Evolutionary conservation across 1,284 basidiomycete species (phyloP), one percentile per base, ranked within the genome.

Genomic region (Caloboletus firmus): DNA sequence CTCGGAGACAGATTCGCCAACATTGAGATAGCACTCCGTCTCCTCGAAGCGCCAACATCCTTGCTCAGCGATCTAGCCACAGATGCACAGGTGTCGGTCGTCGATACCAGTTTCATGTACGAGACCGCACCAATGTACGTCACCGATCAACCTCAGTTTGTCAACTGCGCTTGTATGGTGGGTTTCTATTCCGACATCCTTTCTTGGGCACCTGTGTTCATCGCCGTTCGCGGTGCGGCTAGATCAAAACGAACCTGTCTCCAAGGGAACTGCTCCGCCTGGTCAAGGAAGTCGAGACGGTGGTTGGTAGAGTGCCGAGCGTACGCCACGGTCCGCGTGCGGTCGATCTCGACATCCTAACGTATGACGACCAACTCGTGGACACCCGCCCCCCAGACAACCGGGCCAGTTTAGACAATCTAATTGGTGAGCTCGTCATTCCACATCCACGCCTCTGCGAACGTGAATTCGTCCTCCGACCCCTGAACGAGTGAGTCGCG

Each of bases 111-210:
- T 66, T 93, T 95, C 72, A 72, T 99, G 74, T 99, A 99, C 69
- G 90, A 98, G 73, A 95, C 90, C 18, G 79, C 87, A 20, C 94
- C 97, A 0, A 98, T 98, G 97, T 99, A 99, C 71, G 86, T 96
- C 24, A 82, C 82, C 17, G 87, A 97, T 58, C 96, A 99, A 70
- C 91, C 90, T 24, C 74, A 78, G 30, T 99, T 99, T 72, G 81
- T 92, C 58, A 99, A 99, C 67, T 92, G 91, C 54, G 93, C 91
- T 10, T 91, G 95, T 60, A 78, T 94, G 72, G 93, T 96, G 57
- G 6, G 64, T 66, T 44, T 7, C 11, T 39, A 17, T 15, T 22
- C 1, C 15, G 3, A 1, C 9, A 1, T 36, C 5, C 8, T 5
- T 22, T 24, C 44, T 45, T n/a, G 32, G 30, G 15, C 8, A 20